Percentiles rank a stretch among this genome's conserved stretches.
Conservation (phyloP, 179 eudicot genomes). For the Drosera spatulata region DNA sequence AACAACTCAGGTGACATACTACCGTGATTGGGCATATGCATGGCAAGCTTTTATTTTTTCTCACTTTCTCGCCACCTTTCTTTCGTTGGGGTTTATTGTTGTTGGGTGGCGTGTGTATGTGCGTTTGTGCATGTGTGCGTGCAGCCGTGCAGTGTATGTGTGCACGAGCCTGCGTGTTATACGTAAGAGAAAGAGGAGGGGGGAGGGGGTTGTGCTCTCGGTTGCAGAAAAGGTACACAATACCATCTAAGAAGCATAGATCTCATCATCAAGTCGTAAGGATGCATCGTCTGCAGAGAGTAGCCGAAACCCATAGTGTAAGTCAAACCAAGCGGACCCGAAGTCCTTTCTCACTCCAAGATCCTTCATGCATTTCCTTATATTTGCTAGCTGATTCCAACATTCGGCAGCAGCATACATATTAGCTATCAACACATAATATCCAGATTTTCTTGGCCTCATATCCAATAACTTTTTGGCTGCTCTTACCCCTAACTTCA, state of each 20-base stretch:
- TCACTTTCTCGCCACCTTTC: too few relatives aligned
- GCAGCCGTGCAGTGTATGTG: too few relatives aligned
- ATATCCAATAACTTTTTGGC: slow-evolving; percentile 63
- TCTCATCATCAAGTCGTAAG: slow-evolving; percentile 32
- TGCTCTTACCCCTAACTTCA: slow-evolving; percentile 59
- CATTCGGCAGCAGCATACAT: slow-evolving; percentile 79
- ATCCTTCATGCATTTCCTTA: slow-evolving; percentile 60
- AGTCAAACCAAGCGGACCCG: slow-evolving; percentile 77
- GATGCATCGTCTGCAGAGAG: slow-evolving; percentile 57
- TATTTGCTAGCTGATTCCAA: slow-evolving; percentile 63
- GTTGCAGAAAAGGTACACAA: too few relatives aligned
- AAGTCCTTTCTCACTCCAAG: slow-evolving; percentile 62
- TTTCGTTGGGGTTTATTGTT: too few relatives aligned
- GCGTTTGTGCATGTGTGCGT: too few relatives aligned
- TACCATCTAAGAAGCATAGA: slow-evolving; percentile 19
- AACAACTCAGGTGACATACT: background rate
- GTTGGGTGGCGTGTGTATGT: too few relatives aligned
- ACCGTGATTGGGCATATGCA: background rate
- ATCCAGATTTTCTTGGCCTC: slow-evolving; percentile 62
- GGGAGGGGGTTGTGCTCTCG: too few relatives aligned
- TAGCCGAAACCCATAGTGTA: slow-evolving; percentile 49
- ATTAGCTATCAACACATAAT: slow-evolving; percentile 75
- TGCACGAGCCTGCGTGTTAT: too few relatives aligned
- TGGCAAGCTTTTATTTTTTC: background rate
- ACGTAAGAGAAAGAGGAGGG: too few relatives aligned